A percentile compares a stretch with the other conserved stretches of the same genome.
Conservation (phyloP, 2,329 filamentous ascomycete genomes). For the Trichoderma endophyticum region DNA sequence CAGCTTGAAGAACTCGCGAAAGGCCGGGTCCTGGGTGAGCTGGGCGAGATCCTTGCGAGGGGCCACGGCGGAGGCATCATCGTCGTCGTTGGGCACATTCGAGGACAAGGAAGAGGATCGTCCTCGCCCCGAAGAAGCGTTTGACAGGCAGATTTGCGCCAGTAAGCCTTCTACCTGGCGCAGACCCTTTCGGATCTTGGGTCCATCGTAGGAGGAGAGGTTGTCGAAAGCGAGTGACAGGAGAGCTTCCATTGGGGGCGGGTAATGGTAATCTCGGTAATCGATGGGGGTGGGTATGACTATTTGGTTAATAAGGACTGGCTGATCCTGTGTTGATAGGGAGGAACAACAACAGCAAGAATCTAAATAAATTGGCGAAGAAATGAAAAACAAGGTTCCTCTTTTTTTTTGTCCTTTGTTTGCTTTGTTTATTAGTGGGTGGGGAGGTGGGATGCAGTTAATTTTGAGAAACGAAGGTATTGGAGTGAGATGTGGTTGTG, state of each 20-base stretch:
- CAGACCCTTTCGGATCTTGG: conserved; percentile 89
- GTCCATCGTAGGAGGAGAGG: conserved; percentile 84
- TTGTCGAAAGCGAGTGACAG: conserved; percentile 94
- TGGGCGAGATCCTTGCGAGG: conserved; percentile 63
- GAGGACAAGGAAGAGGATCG: conserved; percentile 23
- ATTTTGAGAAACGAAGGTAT: neutral
- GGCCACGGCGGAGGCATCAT: conserved; percentile 40
- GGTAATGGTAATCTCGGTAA: neutral
- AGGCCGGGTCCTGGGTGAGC: conserved; percentile 78
- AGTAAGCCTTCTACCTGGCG: conserved; percentile 91
- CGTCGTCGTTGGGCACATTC: conserved; percentile 27
- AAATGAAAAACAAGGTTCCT: neutral
- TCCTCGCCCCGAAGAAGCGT: conserved; percentile 22
- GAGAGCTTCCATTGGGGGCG: conserved; percentile 72
- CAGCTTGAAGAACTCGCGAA: conserved; percentile 91
- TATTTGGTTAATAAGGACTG: neutral
- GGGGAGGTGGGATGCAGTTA: neutral
- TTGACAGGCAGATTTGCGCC: conserved; percentile 86
- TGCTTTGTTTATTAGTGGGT: neutral
- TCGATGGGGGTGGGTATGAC: neutral
- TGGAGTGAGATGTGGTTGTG: neutral
- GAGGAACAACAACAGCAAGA: neutral
- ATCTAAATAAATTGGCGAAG: neutral
- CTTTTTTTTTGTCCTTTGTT: neutral
- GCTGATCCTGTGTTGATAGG: neutral